These are phyloP conservation scores for Alternaria ethzedia DNA, from an alignment of 2,329 filamentous ascomycete genomes.

Conservation along the genomic window DNA sequence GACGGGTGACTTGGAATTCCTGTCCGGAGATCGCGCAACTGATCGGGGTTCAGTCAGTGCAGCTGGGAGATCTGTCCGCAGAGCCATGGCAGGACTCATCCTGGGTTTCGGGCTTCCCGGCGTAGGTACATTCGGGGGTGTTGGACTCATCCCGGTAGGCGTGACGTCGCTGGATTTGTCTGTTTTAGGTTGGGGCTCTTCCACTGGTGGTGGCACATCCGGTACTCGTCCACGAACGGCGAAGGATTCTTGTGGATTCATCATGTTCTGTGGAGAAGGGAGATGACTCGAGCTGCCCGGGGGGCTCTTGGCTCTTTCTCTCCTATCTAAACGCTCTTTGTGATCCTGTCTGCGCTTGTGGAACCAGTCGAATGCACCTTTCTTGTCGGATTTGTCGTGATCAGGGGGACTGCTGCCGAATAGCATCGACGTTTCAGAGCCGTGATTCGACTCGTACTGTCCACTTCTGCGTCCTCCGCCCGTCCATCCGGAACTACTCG, in stretches of 20 bases:
- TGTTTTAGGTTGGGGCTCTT: constrained; percentile 7
- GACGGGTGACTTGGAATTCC: constrained; percentile 3
- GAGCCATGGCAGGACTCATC: not conserved
- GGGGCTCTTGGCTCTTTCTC: constrained; percentile 60
- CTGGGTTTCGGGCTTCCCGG: not conserved
- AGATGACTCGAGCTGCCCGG: constrained; percentile 42
- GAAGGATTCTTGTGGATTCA: constrained; percentile 23
- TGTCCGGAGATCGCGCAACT: constrained; percentile 15
- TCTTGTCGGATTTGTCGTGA: constrained; percentile 57
- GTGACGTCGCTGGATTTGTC: constrained; percentile 30
- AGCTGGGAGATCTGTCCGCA: constrained; percentile 15
- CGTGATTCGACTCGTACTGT: constrained; percentile 40
- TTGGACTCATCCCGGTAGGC: constrained; percentile 24
- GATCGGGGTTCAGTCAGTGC: constrained; percentile 17
- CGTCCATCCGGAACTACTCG: constrained; percentile 40
- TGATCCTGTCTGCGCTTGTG: constrained; percentile 69
- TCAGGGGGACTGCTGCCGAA: constrained; percentile 43
- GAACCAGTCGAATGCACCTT: constrained; percentile 68
- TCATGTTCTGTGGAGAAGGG: constrained; percentile 26
- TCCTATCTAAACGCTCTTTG: constrained; percentile 61
- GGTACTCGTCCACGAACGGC: constrained; percentile 32
- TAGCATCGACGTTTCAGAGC: constrained; percentile 34
- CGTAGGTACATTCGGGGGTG: not conserved
- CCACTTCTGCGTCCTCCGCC: constrained; percentile 39
- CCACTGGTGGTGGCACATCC: constrained; percentile 27